phyloP scores from a whole-genome alignment of 306 rosid genomes.

The Arachis hypogaea region DNA sequence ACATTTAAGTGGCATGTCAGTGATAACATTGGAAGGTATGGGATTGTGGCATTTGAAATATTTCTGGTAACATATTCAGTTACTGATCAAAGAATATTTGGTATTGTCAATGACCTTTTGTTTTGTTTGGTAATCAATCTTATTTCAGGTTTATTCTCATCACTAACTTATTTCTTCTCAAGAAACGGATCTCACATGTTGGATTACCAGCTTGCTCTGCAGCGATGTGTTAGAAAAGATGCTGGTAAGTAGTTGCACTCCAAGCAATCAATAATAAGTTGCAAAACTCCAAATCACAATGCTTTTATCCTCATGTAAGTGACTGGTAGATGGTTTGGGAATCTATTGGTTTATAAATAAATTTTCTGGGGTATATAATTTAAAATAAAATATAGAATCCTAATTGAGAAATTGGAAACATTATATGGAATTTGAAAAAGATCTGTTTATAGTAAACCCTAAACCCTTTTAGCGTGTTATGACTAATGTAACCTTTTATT shows the following conservation, averaged over 20 bases:
- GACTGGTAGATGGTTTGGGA: conserved; percentile 24
- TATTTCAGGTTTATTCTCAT: conserved; percentile 77
- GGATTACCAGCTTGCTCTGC: conserved; percentile 93
- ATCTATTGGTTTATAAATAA: conserved; percentile 15
- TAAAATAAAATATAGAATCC: conserved; percentile 24
- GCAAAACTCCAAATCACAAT: conserved; percentile 21
- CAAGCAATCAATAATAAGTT: conserved; percentile 18
- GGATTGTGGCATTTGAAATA: conserved; percentile 33
- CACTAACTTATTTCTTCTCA: conserved; percentile 89
- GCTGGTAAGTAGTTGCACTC: conserved; percentile 57
- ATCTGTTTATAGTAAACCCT: conserved; percentile 5
- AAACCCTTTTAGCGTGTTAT: conserved; percentile 4
- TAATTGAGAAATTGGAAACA: conserved; percentile 27
- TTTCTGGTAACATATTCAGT: conserved; percentile 20
- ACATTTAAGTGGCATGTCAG: conserved; percentile 83
- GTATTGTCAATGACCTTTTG: conserved; percentile 28
- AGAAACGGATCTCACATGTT: conserved; percentile 83
- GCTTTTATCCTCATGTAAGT: conserved; percentile 23
- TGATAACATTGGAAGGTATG: conserved; percentile 83
- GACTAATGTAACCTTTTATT: conserved; percentile 9
- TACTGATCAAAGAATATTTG: conserved; percentile 28
- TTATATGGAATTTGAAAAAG: conserved; percentile 19
- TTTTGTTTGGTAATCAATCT: conserved; percentile 23
- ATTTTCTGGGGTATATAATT: conserved; percentile 16
- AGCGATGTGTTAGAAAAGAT: conserved; percentile 66